Evolutionary conservation across 495 filamentous ascomycete genomes (phyloP), one percentile per base, ranked within the genome.

Genomic region (Aspergillus sclerotiicarbonarius): DNA sequence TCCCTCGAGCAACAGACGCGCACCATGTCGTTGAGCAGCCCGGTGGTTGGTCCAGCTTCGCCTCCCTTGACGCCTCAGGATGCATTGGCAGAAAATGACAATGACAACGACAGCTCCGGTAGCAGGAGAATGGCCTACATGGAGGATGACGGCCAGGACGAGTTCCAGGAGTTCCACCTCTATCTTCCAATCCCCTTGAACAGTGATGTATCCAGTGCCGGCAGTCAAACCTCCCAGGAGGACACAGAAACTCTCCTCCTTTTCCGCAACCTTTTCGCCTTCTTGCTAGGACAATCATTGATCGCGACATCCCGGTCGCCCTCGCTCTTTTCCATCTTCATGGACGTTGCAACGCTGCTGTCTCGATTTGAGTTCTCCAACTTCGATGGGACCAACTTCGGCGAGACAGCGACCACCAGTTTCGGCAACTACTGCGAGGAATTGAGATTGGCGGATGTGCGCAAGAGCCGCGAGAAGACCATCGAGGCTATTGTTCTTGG

Each of bases 221-320:
- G 59, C 56, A 72, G 62, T 39, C 64, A 60, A 7, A 72, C 79
- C 16, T 76, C 74, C 0, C 63, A 77, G 7, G 78, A 80, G 49
- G 89, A 93, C 51, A 76, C 84, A 16, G 89, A 88, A 62, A 80
- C 76, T 0, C 76, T 97, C 4, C 75, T 97, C 29, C 81, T 88
- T 5, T 87, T 90, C 53, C 86, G 94, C 19, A 98, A 98, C 65
- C 73, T 96, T 51, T 96, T 98, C 68, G 91, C 94, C 3, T 92
- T 98, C 63, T 76, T 98, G 9, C 80, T 85, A 8, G 87, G 86
- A 41, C 86, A 91, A 59, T 88, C 90, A 0, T 78, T 98, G 8
- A 87, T 98, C 10, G 89, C 87, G 0, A 95, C 90, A 0, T 78
- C 81, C 16, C 76, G 79, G 16, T 84, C 85, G 13, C 76, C 86